Conservation (phyloP, 2,329 filamentous ascomycete species). For the Claviceps humidiphila region DNA sequence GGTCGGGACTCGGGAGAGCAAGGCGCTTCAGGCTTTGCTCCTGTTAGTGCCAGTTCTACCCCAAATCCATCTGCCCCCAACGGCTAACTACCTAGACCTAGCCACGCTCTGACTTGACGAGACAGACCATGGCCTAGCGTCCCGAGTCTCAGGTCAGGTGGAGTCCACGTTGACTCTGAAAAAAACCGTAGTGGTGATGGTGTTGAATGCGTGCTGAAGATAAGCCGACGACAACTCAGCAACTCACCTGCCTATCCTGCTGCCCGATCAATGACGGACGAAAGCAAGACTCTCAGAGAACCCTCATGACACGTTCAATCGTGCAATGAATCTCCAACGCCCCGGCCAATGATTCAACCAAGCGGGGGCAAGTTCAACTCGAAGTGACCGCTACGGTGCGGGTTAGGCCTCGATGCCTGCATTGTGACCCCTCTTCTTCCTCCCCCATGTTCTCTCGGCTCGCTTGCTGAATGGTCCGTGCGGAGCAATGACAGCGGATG, state of each 20-base stretch:
- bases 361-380: slow-evolving; percentile 1
- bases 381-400: neutral
- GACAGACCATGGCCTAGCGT: neutral
- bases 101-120: neutral
- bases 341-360: slow-evolving; percentile 7
- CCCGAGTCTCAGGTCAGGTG: neutral
- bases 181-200: neutral
- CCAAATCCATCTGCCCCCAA: neutral
- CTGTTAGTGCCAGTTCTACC: neutral
- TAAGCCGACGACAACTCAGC: neutral
- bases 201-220: neutral
- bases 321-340: slow-evolving; percentile 3
- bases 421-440: too few relatives aligned
- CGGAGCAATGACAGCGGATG: slow-evolving; percentile 1
- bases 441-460: neutral
- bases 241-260: neutral
- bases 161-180: neutral
- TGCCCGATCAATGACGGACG: neutral
- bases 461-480: slow-evolving; percentile 3
- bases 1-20: neutral
- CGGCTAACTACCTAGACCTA: neutral
- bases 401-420: slow-evolving; percentile 9
- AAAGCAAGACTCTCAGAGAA: neutral
- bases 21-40: neutral
- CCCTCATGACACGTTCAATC: neutral